Conservation (phyloP, 106 monocot species). For the Apostasia ramifera region DNA sequence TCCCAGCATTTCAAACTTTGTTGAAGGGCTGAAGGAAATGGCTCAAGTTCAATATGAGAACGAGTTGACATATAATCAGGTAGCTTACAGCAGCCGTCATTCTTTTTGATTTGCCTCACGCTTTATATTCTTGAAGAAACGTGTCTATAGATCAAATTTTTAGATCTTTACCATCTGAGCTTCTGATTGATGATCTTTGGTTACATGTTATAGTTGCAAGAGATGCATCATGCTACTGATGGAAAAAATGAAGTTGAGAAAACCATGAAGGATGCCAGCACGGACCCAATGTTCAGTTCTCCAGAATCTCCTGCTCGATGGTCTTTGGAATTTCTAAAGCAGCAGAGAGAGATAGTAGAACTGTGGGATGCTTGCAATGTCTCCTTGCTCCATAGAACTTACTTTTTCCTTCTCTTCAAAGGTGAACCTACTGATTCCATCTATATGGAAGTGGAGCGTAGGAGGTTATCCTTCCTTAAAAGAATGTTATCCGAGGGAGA, state of each 20-base stretch:
- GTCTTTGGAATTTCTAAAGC: slow-evolving; percentile 60
- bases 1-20: slow-evolving; percentile 19
- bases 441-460: slow-evolving; percentile 84
- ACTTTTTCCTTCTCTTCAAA: slow-evolving; percentile 87
- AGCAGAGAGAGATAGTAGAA: slow-evolving; percentile 59
- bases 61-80: slow-evolving; percentile 23
- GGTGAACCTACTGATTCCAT: slow-evolving; percentile 72
- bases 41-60: slow-evolving; percentile 31
- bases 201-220: slow-evolving; percentile 22
- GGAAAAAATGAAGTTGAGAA: slow-evolving; percentile 17
- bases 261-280: slow-evolving; percentile 27
- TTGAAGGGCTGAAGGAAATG: slow-evolving; percentile 31
- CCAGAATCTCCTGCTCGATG: slow-evolving; percentile 37
- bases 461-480: slow-evolving; percentile 69
- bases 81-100: neutral
- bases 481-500: slow-evolving; percentile 17
- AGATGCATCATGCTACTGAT: slow-evolving; percentile 1
- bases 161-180: neutral
- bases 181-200: neutral
- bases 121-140: neutral
- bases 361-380: slow-evolving; percentile 87
- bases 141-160: neutral
- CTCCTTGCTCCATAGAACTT: slow-evolving; percentile 75
- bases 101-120: neutral
- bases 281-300: slow-evolving; percentile 19